Conservation (phyloP, 2,329 filamentous ascomycete genomes). For the Colletotrichum coccodes region DNA sequence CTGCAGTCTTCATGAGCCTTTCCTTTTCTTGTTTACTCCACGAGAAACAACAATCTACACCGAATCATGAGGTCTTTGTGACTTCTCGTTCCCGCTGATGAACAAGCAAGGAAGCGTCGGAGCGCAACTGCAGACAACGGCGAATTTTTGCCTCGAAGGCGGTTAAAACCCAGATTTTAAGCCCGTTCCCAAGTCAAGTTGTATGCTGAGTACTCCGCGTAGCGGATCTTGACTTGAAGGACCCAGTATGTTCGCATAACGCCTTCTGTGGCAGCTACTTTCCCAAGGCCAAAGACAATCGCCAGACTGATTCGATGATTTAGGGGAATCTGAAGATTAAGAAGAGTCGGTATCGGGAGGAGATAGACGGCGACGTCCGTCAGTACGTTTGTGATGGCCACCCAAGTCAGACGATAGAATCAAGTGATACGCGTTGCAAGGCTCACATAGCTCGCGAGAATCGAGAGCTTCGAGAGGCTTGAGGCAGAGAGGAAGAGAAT, state of each 20-base stretch:
- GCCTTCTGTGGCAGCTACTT: conserved; percentile 48
- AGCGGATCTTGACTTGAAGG: conserved; percentile 5
- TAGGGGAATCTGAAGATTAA: conserved; percentile 43
- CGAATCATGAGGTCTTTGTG: not conserved
- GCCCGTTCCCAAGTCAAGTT: conserved; percentile 54
- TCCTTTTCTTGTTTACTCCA: not conserved
- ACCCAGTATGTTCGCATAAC: conserved; percentile 50
- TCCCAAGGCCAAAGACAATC: conserved; percentile 48
- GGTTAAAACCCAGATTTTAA: conserved; percentile 53
- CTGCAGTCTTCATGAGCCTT: too few relatives aligned
- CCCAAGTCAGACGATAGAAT: conserved; percentile 45
- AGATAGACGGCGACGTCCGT: conserved; percentile 49
- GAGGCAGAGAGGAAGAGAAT: conserved; percentile 51
- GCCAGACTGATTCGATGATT: conserved; percentile 47
- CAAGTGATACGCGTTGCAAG: conserved; percentile 44
- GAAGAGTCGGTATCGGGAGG: conserved; percentile 48
- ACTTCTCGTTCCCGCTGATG: not conserved
- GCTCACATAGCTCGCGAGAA: conserved; percentile 51
- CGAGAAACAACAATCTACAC: not conserved
- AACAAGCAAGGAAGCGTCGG: conserved; percentile 44
- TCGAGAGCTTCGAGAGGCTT: conserved; percentile 50
- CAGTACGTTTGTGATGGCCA: conserved; percentile 42
- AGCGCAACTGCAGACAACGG: conserved; percentile 51
- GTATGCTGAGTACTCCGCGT: conserved; percentile 43
- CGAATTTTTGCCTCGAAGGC: conserved; percentile 53